Conservation (phyloP, 345 rosid genomes). For the Eucalyptus tenuipes region DNA sequence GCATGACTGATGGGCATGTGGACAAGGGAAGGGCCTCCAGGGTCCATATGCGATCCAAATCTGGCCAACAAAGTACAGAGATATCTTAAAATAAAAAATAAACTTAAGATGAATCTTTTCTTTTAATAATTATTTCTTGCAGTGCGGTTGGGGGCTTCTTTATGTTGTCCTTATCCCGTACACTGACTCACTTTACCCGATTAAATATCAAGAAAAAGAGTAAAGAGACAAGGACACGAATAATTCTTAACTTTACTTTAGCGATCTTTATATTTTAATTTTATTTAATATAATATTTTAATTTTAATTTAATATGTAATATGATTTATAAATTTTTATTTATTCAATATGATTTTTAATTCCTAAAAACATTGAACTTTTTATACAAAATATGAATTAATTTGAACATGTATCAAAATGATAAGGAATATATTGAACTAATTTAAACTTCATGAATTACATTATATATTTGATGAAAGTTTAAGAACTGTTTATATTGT, state of each 20-base stretch:
- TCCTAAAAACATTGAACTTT: accelerated
- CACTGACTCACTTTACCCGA: not conserved
- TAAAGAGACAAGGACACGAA: not conserved
- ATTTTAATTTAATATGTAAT: no score
- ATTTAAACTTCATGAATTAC: no score
- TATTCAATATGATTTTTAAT: no score
- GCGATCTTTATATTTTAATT: not conserved
- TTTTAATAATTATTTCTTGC: not conserved
- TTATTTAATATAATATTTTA: no score
- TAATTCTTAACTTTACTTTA: no score
- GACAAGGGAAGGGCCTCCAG: not conserved
- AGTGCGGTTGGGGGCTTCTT: not conserved
- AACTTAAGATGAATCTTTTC: not conserved
- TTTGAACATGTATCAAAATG: not conserved
- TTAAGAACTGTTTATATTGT: no score
- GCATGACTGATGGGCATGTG: not conserved
- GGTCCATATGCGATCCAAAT: not conserved
- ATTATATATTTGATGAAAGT: no score
- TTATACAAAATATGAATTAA: no score
- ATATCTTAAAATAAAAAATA: no score
- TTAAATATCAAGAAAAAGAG: not conserved
- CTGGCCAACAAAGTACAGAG: not conserved
- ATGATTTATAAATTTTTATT: no score
- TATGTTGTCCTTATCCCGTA: not conserved
- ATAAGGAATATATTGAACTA: no score